Percentiles rank a stretch among this genome's conserved stretches.
phyloP scores from a whole-genome alignment of 192 early-diverging fungal species.

The Coemansia sp. region DNA sequence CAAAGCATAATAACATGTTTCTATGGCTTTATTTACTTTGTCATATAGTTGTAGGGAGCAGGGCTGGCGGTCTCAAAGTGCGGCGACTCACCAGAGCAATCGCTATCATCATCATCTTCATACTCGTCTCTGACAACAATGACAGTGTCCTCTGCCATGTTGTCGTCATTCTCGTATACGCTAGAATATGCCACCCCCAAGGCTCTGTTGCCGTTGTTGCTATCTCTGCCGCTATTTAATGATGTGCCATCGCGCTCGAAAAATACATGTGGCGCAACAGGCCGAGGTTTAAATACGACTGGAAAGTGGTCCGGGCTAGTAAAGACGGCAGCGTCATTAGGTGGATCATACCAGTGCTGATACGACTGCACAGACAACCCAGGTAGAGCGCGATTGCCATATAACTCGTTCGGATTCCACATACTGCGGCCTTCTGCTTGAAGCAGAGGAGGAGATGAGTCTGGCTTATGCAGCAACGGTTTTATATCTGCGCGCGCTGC shows the following conservation, averaged over 20 bases:
- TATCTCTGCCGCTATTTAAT: neutral
- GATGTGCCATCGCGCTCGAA: too few relatives aligned
- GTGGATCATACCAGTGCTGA: neutral
- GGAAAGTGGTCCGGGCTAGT: neutral
- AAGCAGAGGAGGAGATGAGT: neutral
- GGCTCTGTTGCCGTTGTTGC: neutral
- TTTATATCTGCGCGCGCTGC: neutral
- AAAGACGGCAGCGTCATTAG: neutral
- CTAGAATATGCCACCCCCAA: neutral
- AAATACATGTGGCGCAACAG: neutral
- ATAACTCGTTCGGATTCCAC: neutral
- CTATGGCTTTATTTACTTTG: neutral
- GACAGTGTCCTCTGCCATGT: neutral
- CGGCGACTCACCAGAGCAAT: constrained; percentile 1
- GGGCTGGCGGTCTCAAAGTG: neutral
- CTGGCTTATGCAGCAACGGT: neutral
- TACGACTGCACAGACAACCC: too few relatives aligned
- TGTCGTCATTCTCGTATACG: neutral
- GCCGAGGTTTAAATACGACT: neutral
- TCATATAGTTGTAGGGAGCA: neutral
- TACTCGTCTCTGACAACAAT: constrained; percentile 2
- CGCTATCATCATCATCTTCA: neutral
- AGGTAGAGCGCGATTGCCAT: too few relatives aligned
- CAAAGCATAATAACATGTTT: too few relatives aligned
- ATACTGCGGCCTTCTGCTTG: neutral